Percentiles rank a stretch among this genome's conserved stretches.
These are phyloP conservation scores for Phaffomyces antillensis DNA, from an alignment of 805 yeast genomes.

Conservation along the genomic window DNA sequence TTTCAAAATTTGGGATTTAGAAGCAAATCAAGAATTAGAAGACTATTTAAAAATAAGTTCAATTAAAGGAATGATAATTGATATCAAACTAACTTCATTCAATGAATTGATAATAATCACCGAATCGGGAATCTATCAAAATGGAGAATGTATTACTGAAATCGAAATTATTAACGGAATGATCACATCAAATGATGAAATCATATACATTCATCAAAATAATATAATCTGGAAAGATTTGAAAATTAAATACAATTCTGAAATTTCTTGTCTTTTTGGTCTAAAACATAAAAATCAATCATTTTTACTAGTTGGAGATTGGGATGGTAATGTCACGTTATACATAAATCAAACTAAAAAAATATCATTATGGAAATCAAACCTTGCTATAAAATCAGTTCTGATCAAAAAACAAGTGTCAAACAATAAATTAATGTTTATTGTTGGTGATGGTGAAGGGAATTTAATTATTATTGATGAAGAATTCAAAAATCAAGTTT, in stretches of 20 bases:
- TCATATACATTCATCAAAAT: neutral
- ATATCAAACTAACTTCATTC: constrained; percentile 3
- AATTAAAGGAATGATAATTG: constrained; percentile 14
- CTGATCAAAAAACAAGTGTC: constrained; percentile 8
- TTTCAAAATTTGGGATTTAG: neutral
- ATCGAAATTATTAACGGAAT: neutral
- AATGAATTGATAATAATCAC: constrained; percentile 7
- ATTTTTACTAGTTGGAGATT: constrained; percentile 14
- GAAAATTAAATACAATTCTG: constrained; percentile 6
- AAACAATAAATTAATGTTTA: neutral
- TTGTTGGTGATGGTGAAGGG: constrained; percentile 22
- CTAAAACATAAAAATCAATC: neutral
- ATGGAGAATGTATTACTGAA: constrained; percentile 3
- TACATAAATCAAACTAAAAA: constrained; percentile 5
- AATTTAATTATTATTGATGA: constrained; percentile 4
- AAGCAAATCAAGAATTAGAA: neutral
- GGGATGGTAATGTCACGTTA: constrained; percentile 18
- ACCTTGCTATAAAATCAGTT: constrained; percentile 14
- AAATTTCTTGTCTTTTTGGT: constrained; percentile 11
- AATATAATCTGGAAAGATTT: neutral
- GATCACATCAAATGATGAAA: neutral
- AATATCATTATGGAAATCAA: constrained; percentile 1
- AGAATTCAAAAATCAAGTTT: neutral
- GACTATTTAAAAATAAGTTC: constrained; percentile 7
- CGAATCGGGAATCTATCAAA: constrained; percentile 16